Evolutionary conservation across 345 rosid genomes (phyloP).

Genomic region (Pugionium cornutum): DNA sequence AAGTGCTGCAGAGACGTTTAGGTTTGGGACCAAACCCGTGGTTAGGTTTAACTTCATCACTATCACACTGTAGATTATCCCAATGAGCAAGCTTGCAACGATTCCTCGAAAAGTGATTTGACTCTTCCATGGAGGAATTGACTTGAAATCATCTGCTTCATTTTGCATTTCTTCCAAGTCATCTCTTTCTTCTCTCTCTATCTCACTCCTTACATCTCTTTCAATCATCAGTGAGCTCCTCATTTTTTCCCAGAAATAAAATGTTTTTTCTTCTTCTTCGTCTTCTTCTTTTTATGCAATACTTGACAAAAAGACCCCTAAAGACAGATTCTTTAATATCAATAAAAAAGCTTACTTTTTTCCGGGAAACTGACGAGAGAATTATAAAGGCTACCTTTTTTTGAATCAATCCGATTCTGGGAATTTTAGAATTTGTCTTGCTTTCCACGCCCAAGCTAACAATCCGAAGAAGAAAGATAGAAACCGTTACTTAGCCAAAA

Average conservation of each 20-base stretch:
- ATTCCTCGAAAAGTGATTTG: conserved; percentile 82
- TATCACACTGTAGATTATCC: conserved; percentile 77
- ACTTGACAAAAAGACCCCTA: not conserved
- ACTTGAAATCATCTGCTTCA: conserved; percentile 46
- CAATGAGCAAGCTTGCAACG: conserved; percentile 67
- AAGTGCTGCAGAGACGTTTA: conserved; percentile 95
- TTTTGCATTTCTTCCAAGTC: conserved; percentile 44
- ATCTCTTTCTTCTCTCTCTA: conserved; percentile 38
- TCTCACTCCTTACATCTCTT: conserved; percentile 33
- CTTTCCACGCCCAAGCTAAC: conserved; percentile 26
- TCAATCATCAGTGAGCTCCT: conserved; percentile 17
- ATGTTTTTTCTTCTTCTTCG: not conserved
- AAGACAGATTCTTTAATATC: conserved; percentile 28
- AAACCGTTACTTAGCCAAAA: conserved; percentile 20
- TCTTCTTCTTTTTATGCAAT: not conserved
- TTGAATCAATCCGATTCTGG: conserved; percentile 35
- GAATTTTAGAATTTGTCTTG: conserved; percentile 17
- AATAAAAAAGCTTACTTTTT: conserved; percentile 1
- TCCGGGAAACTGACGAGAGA: conserved; percentile 5
- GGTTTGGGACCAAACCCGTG: conserved; percentile 91
- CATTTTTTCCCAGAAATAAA: not conserved
- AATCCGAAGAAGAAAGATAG: conserved; percentile 16
- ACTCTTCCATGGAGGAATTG: conserved; percentile 71
- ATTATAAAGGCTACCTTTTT: conserved; percentile 20
- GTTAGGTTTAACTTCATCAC: conserved; percentile 89